Conservation (phyloP, 2,329 filamentous ascomycete species). For the Neocucurbitaria cava region DNA sequence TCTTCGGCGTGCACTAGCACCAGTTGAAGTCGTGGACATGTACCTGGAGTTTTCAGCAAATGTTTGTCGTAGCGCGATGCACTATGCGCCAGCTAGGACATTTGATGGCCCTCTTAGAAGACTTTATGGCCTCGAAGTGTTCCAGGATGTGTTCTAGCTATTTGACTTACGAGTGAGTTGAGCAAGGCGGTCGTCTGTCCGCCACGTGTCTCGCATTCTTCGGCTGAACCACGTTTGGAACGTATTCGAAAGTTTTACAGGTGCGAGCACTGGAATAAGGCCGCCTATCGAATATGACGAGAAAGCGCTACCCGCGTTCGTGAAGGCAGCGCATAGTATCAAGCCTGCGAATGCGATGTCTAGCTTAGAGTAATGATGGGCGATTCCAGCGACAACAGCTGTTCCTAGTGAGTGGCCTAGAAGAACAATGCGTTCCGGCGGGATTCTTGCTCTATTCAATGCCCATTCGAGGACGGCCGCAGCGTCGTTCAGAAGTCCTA, state of each 20-base stretch:
- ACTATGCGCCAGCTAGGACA: neutral
- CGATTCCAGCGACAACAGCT: slow-evolving; percentile 77
- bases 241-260: slow-evolving; percentile 70
- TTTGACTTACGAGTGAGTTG: slow-evolving; percentile 55
- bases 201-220: slow-evolving; percentile 80
- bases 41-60: slow-evolving; percentile 10
- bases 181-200: slow-evolving; percentile 70
- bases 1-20: slow-evolving; percentile 45
- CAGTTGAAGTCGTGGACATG: slow-evolving; percentile 30
- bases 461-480: slow-evolving; percentile 78
- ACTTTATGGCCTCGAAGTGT: neutral
- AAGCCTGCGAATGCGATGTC: slow-evolving; percentile 78
- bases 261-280: slow-evolving; percentile 76
- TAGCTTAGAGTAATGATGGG: slow-evolving; percentile 69
- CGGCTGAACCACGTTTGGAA: slow-evolving; percentile 69
- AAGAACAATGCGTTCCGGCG: slow-evolving; percentile 76
- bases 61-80: neutral
- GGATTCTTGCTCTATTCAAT: slow-evolving; percentile 68
- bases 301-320: slow-evolving; percentile 74
- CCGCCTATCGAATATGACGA: slow-evolving; percentile 80
- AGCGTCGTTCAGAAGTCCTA: slow-evolving; percentile 80
- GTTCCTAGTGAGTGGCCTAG: slow-evolving; percentile 90
- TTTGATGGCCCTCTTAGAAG: neutral
- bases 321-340: slow-evolving; percentile 81
- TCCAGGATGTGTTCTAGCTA: neutral